Conservation (phyloP, 768 basidiomycete species). For the Rubroboletus pulcherrimus region DNA sequence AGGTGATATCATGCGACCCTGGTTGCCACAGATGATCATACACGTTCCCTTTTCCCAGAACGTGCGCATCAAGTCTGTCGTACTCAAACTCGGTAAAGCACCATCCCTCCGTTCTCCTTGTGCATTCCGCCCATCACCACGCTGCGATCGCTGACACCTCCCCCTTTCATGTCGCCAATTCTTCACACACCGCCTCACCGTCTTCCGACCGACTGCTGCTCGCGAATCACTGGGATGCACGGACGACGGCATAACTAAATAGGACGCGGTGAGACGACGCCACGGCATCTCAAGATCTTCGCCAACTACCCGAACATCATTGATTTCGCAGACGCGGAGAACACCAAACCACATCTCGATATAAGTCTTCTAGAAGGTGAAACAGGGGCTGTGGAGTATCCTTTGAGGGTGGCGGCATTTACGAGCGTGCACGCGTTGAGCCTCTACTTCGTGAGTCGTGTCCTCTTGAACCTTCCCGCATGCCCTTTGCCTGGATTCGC, state of each 20-base stretch:
- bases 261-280: conserved; percentile 78
- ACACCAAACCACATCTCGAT: conserved; percentile 64
- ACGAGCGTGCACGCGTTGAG: conserved; percentile 70
- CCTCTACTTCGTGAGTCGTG: conserved; percentile 69
- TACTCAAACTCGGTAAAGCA: conserved; percentile 69
- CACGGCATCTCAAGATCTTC: conserved; percentile 71
- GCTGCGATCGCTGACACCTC: conserved; percentile 7
- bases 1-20: conserved; percentile 16
- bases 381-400: conserved; percentile 68
- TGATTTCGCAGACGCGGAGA: conserved; percentile 73
- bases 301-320: conserved; percentile 72
- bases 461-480: conserved; percentile 9
- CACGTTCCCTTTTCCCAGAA: conserved; percentile 79
- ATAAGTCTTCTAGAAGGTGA: conserved; percentile 72
- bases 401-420: conserved; percentile 71
- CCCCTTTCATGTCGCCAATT: conserved; percentile 4
- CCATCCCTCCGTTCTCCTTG: conserved; percentile 4
- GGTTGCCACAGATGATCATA: conserved; percentile 58
- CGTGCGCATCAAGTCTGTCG: conserved; percentile 68
- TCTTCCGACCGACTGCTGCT: neutral
- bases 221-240: conserved; percentile 2
- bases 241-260: conserved; percentile 2
- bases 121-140: conserved; percentile 7
- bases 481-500: conserved; percentile 16
- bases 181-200: conserved; percentile 4